Percentiles rank a stretch among this genome's conserved stretches.
These are phyloP conservation scores for Beauveria bassiana DNA, from an alignment of 2,329 filamentous ascomycete species.

Conservation along the genomic window DNA sequence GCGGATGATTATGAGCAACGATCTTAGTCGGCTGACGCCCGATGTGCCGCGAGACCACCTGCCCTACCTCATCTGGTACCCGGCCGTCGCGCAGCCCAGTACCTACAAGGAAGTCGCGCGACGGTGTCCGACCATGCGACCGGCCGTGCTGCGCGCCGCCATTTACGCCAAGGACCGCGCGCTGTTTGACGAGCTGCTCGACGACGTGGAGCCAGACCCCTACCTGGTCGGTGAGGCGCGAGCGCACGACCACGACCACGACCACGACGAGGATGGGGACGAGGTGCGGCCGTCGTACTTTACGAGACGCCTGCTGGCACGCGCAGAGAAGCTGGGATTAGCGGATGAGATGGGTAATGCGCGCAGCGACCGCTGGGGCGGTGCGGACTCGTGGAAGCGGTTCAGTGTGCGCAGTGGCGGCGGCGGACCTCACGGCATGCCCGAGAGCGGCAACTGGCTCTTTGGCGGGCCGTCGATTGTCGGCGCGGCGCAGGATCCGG, in stretches of 20 bases:
- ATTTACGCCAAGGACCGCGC: not conserved
- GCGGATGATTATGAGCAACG: not conserved
- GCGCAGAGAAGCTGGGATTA: not conserved
- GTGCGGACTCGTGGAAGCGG: not conserved
- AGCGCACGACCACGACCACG: not conserved
- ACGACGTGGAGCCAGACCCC: not conserved
- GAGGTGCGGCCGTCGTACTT: not conserved
- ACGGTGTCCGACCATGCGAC: not conserved
- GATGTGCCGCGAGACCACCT: not conserved
- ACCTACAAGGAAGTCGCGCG: not conserved
- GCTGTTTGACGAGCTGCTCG: not conserved
- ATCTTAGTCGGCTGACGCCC: not conserved
- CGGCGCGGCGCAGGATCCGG: not conserved
- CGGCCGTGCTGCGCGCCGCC: not conserved
- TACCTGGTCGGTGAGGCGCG: not conserved
- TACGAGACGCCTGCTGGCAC: not conserved
- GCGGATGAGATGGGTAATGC: not conserved
- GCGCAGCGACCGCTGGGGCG: not conserved
- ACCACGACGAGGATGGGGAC: not conserved
- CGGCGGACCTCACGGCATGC: not conserved
- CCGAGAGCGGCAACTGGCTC: not conserved
- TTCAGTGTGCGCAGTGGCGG: not conserved
- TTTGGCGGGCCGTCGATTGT: not conserved
- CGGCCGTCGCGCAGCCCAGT: not conserved
- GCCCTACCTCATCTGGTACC: not conserved